These are phyloP conservation scores for Clitoria ternatea DNA, from an alignment of 306 rosid species.

Conservation along the genomic window DNA sequence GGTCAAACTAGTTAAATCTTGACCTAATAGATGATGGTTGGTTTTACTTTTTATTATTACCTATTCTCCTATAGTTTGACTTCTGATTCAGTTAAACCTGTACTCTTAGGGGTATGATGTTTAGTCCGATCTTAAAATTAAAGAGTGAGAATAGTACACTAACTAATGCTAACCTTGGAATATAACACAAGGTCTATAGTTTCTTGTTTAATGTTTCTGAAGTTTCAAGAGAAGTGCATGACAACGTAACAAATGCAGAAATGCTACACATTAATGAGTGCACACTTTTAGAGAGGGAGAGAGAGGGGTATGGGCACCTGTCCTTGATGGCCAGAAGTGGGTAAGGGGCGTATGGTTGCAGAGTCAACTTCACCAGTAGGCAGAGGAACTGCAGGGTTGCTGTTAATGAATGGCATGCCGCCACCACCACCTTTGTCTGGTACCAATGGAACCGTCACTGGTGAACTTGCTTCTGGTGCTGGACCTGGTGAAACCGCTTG, in stretches of 20 bases:
- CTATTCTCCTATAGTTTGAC: too few species aligned
- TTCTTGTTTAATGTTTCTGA: background rate
- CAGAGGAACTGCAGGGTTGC: constrained; percentile 96
- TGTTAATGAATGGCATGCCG: constrained; percentile 78
- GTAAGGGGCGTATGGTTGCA: constrained; percentile 76
- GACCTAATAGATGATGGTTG: too few species aligned
- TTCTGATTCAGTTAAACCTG: too few species aligned
- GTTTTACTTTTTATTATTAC: too few species aligned
- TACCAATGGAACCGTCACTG: constrained; percentile 48
- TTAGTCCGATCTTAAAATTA: too few species aligned
- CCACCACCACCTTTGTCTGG: constrained; percentile 57
- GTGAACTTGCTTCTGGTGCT: constrained; percentile 45
- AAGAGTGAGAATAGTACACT: too few species aligned
- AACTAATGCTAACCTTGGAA: background rate
- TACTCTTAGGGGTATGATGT: too few species aligned
- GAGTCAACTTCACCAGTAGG: constrained; percentile 98
- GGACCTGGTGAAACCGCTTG: constrained; percentile 50
- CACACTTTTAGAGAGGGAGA: background rate
- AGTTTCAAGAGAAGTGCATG: background rate
- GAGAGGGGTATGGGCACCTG: constrained; percentile 39
- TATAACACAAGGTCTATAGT: background rate
- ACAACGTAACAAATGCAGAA: constrained; percentile 2
- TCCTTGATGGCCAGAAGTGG: constrained; percentile 54
- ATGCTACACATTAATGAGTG: background rate
- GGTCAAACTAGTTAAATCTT: too few species aligned